These are phyloP conservation scores for Vigna angularis DNA, from an alignment of 306 rosid genomes.

Conservation along the genomic window DNA sequence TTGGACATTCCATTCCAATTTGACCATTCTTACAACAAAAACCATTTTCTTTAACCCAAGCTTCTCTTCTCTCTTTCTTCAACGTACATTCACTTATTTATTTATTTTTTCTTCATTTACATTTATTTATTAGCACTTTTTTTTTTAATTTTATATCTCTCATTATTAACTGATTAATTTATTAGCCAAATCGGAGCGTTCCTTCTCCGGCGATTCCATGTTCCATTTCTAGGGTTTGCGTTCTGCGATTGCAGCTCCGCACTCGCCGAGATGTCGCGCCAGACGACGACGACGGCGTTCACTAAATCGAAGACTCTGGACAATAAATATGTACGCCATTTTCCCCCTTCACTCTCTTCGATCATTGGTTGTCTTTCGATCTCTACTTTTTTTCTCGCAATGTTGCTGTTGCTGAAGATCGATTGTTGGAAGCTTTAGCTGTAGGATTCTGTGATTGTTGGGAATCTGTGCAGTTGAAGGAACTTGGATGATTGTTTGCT, in stretches of 20 bases:
- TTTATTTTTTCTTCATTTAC: neutral
- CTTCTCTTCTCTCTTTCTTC: neutral
- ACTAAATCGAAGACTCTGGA: slow-evolving; percentile 96
- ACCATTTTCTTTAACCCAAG: neutral
- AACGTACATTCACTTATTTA: neutral
- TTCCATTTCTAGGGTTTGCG: slow-evolving; percentile 51
- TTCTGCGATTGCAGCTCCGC: slow-evolving; percentile 28
- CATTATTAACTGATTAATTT: slow-evolving; percentile 9
- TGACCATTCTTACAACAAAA: slow-evolving; percentile 38
- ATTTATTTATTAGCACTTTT: neutral
- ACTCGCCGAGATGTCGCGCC: slow-evolving; percentile 79
- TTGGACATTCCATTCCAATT: slow-evolving; percentile 46
- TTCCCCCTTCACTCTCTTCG: slow-evolving; percentile 15
- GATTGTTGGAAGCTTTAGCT: slow-evolving; percentile 36
- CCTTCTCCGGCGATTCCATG: slow-evolving; percentile 44
- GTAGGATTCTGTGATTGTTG: slow-evolving; percentile 6
- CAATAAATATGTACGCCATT: slow-evolving; percentile 76
- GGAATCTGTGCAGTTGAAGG: neutral
- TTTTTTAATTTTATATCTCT: neutral
- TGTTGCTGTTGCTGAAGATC: slow-evolving; percentile 24
- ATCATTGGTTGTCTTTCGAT: neutral
- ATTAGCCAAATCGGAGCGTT: slow-evolving; percentile 29
- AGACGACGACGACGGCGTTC: slow-evolving; percentile 70
- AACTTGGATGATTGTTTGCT: neutral
- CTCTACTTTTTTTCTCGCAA: slow-evolving; percentile 22